Base-by-base conservation (phyloP, 2,329 filamentous ascomycete species). In the Diaporthe sp. region DNA sequence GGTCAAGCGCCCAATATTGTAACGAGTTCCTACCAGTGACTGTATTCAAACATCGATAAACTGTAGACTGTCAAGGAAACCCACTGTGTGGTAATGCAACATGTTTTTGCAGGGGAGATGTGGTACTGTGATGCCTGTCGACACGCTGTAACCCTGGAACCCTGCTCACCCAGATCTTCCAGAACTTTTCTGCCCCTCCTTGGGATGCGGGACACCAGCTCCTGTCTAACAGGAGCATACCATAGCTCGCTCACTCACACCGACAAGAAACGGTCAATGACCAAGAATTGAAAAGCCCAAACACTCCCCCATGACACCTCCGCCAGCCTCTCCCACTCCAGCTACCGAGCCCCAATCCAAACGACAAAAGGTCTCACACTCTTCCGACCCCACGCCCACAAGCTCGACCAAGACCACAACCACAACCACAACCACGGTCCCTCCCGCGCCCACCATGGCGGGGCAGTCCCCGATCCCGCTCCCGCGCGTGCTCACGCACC, bases 401-500 rank as follows among this genome's bases (percentile, higher is more conserved):
- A 71, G 34, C 55, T 37, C 71, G 46, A 55, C 46, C 22, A 46
- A 22, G 4, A 10, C 71, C 49, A 60, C 46, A 7, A 19, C 13
- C 68, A 34, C 55, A 28, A 61, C 5, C 42, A 10, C 58, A 28
- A 53, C 28, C 6, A n/a, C 34, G 1, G 22, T 22, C 58, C 49
- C n/a, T 4, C 28, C 37, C 51, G 15, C 65, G 25, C 31, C 46
- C 19, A 71, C 72, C 31, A 77, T 75, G 68, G 46, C 77, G 44
- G 53, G 46, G 49, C 65, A 75, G 44, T 81, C 80, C 67, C 75
- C 80, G 73, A 88, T 88, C 79, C 85, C 88, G 79, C 92, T 94
- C 77, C 93, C 93, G 51, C 84, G 87, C 46, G 89, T 93, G 79
- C 93, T 95, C 84, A 87, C 88, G 75, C 87, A 91, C 86, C 90